phyloP scores from a whole-genome alignment of 768 basidiomycete genomes.

The Scleroderma citrinum region DNA sequence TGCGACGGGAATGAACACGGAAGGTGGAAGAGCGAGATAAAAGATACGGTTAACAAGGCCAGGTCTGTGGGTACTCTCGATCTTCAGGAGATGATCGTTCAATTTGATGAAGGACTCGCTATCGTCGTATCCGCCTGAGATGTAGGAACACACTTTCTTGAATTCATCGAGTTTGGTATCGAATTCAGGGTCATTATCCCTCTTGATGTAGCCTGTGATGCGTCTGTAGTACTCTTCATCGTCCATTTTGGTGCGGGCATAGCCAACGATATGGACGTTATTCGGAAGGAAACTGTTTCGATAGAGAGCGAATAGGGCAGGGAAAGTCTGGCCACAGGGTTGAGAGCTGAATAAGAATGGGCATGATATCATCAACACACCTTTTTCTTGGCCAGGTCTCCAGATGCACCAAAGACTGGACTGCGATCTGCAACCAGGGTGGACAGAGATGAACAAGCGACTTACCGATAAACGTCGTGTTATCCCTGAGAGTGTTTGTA shows the following conservation, averaged over 20 bases:
- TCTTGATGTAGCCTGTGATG: slow-evolving; percentile 80
- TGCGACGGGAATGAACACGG: slow-evolving; percentile 88
- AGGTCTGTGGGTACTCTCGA: slow-evolving; percentile 66
- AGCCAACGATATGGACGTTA: slow-evolving; percentile 88
- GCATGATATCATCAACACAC: slow-evolving; percentile 30
- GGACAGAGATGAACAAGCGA: slow-evolving; percentile 8
- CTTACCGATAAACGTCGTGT: slow-evolving; percentile 85
- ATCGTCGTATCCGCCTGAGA: slow-evolving; percentile 87
- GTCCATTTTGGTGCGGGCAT: slow-evolving; percentile 95
- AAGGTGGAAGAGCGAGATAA: slow-evolving; percentile 97
- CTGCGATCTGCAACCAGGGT: slow-evolving; percentile 7
- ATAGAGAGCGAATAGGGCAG: slow-evolving; percentile 90
- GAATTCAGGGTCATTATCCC: slow-evolving; percentile 54
- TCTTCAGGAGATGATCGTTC: slow-evolving; percentile 65
- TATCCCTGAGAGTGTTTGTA: slow-evolving; percentile 71
- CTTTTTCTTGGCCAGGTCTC: slow-evolving; percentile 99
- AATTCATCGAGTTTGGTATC: slow-evolving; percentile 72
- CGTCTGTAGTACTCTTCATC: slow-evolving; percentile 79
- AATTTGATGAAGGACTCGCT: slow-evolving; percentile 71
- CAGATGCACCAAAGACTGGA: slow-evolving; percentile 89
- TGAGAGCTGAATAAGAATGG: slow-evolving; percentile 29
- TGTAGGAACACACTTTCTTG: slow-evolving; percentile 73
- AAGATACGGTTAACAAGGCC: slow-evolving; percentile 79
- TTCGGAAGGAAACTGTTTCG: slow-evolving; percentile 73
- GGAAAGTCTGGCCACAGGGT: slow-evolving; percentile 65